phyloP scores from a whole-genome alignment of 2,329 filamentous ascomycete species.

The Ophiostoma piceae region DNA sequence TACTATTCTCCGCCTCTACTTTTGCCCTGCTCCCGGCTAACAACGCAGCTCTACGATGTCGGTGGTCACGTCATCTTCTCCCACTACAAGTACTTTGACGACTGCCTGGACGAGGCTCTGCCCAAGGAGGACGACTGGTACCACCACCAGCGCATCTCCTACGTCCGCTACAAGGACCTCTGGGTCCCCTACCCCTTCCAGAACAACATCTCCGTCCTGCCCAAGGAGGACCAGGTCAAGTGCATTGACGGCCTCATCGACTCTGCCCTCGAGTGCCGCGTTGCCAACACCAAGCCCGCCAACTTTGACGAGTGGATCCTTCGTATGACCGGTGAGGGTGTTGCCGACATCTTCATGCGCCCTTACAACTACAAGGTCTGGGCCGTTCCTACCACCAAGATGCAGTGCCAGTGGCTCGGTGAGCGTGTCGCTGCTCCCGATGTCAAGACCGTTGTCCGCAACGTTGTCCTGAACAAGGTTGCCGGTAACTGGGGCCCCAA shows the following conservation, averaged over 20 bases:
- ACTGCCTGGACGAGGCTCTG: constrained; percentile 94
- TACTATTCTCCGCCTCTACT: constrained; percentile 6
- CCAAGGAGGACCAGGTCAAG: constrained; percentile 92
- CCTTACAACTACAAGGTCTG: constrained; percentile 99
- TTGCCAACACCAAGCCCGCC: constrained; percentile 85
- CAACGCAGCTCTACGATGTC: constrained; percentile 84
- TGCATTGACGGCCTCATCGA: constrained; percentile 96
- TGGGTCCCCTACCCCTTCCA: constrained; percentile 99
- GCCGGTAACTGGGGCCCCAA: constrained; percentile 98
- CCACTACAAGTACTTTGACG: constrained; percentile 99
- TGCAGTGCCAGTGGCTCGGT: constrained; percentile 98
- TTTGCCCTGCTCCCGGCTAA: not conserved
- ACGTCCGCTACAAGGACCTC: constrained; percentile 90
- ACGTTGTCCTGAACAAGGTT: constrained; percentile 92
- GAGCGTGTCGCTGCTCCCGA: constrained; percentile 97
- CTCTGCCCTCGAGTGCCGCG: constrained; percentile 78
- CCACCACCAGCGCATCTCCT: constrained; percentile 96
- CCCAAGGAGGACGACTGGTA: constrained; percentile 95
- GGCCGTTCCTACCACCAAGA: constrained; percentile 98
- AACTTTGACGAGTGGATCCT: constrained; percentile 99
- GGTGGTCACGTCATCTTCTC: constrained; percentile 98
- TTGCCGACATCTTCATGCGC: constrained; percentile 96
- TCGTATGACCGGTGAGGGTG: constrained; percentile 79
- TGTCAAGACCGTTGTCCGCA: constrained; percentile 86
- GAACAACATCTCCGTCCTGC: constrained; percentile 98